Conservation (phyloP, 2,329 filamentous ascomycete species). For the Fragosphaeria purpurea region DNA sequence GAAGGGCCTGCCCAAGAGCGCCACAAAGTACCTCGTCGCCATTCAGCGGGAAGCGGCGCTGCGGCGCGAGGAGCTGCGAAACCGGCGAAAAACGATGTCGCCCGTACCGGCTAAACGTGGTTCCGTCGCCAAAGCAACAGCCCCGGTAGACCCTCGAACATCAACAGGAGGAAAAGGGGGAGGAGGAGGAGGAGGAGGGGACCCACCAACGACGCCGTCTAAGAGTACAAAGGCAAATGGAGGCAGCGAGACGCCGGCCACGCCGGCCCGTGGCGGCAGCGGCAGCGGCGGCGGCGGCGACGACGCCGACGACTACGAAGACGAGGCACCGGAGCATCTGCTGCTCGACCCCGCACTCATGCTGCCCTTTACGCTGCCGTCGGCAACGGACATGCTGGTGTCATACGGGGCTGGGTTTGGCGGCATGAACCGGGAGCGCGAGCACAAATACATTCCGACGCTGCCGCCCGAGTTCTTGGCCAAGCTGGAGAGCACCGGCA, state of each 20-base stretch:
- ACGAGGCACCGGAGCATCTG: conserved; percentile 62
- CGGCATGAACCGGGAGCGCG: conserved; percentile 80
- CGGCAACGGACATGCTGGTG: conserved; percentile 93
- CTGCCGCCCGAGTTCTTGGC: conserved; percentile 88
- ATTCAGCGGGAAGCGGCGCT: conserved; percentile 65
- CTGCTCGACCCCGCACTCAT: conserved; percentile 84
- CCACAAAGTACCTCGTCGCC: conserved; percentile 73
- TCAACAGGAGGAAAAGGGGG: not conserved
- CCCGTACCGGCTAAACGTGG: conserved; percentile 22
- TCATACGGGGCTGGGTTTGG: conserved; percentile 93
- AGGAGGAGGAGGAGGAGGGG: not conserved
- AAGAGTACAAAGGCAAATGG: conserved; percentile 19
- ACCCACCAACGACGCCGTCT: conserved; percentile 4
- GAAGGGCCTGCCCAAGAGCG: conserved; percentile 79
- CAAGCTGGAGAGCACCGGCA: conserved; percentile 60
- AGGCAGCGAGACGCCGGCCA: conserved; percentile 31
- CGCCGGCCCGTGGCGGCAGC: conserved; percentile 34
- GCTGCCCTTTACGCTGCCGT: conserved; percentile 89
- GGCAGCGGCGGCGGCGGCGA: conserved; percentile 15
- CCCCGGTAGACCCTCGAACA: not conserved
- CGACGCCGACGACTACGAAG: conserved; percentile 46
- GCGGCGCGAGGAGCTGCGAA: conserved; percentile 43
- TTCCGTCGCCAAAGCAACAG: not conserved
- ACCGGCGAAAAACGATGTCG: conserved; percentile 35
- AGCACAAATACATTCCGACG: conserved; percentile 90